Base-by-base conservation (phyloP, 352 stramenopile genomes). In the Phytophthora megakarya region DNA sequence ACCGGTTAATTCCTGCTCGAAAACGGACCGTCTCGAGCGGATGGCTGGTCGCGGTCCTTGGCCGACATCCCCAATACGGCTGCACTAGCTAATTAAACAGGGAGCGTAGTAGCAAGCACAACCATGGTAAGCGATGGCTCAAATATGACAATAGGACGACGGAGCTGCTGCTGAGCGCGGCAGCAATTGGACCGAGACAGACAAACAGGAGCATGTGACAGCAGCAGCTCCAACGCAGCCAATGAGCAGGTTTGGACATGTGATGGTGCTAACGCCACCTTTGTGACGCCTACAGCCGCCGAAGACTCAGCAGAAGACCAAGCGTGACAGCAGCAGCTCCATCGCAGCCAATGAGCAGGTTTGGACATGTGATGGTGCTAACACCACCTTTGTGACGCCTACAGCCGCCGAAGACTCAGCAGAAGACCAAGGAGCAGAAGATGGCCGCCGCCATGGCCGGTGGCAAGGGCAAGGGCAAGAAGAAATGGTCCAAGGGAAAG, bases 401-500 rank as follows among this genome's bases (percentile, higher is more conserved):
- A 45, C 63, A 93, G 97, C 97, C 97, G 68, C 97, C 97, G 66
- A 99, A 99, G 87, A 98, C 98, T 75, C 97, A 99, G 90, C 97
- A 99, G 83, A 99, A 99, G 93, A 99, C 97, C 67, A 99, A 99
- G 93, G 98, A 99, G 82, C 96, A 99, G 75, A 99, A 99, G 97
- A 99, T 99, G 94, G 97, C 97, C 73, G 97, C 98, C 76, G 98
- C 97, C 92, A 98, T 99, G 93, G 97, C 97, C 57, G 90, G 90
- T 91, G 97, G 97, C 80, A 89, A 89, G 73, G 97, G 96, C 85
- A 99, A 99, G 91, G 96, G 96, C 83, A 99, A 99, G 94, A 99
- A 99, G 88, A 99, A 99, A 91, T 99, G 98, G 98, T 99, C 96
- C 71, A 99, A 99, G 96, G 97, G 97, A 80, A 99, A 99, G 92